Base-by-base conservation (phyloP, 495 filamentous ascomycete species). In the Xylaria sp. region DNA sequence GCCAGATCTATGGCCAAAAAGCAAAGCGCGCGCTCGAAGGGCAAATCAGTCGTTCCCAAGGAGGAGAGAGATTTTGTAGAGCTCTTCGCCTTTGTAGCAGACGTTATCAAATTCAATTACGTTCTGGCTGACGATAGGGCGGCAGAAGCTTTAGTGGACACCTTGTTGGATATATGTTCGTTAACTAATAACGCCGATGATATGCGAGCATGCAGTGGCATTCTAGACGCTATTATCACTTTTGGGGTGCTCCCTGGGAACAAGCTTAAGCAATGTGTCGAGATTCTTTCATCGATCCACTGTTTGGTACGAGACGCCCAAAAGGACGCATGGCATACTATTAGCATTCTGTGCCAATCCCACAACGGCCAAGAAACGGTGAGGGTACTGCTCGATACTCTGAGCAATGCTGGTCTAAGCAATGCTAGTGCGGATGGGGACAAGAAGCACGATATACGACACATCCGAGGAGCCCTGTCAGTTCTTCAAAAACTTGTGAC, bases 101-200 rank as follows among this genome's bases (percentile, higher is more conserved):
- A 94, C 75, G 82, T 96, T 70, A 90, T 96, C 80, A 94, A 91
- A 73, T 91, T 95, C 80, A 95, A 94, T 79, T 91, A 91, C 78
- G 92, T 90, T 69, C 87, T 90, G 37, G 91, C 93, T 48, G 85
- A 87, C 46, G 89, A 92, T 61, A 84, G 85, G 35, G 90, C 93
- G 64, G 85, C 94, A 52, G 87, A 87, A 66, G 76, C 80, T 11
- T 78, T 99, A 61, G 86, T 99, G 41, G 84, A 86, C 31, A 86
- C 87, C 19, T 82, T 93, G 14, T 86, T 96, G 57, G 84, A 83
- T 12, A 91, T 97, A 15, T 96, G 93, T 84, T 89, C 85, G 72
- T 90, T 88, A 67, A 97, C 95, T 2, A 92, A 88, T 44, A 84
- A 90, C 50, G 87, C 90, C 26, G 84, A 85, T 26, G 95, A 97